Percentiles rank a stretch among this genome's conserved stretches.
Conservation (phyloP, 1,284 basidiomycete species). For the Austroboletus niveus region DNA sequence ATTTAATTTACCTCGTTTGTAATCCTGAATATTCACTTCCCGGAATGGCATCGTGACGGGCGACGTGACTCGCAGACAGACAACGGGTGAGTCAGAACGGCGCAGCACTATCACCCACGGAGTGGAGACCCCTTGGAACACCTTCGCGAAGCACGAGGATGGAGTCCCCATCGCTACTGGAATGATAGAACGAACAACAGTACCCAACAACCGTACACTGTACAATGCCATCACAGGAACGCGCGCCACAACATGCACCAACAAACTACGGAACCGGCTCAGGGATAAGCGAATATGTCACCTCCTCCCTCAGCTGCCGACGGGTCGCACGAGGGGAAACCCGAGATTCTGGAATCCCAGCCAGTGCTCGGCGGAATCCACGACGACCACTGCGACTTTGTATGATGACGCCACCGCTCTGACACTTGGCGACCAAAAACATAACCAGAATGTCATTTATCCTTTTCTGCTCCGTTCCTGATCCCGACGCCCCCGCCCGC, state of each 20-base stretch:
- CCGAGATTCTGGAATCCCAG: conserved; percentile 11
- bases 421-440: not conserved
- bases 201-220: not conserved
- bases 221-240: conserved; percentile 28
- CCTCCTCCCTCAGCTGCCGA: conserved; percentile 14
- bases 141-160: conserved; percentile 19
- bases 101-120: conserved; percentile 25
- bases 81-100: conserved; percentile 19
- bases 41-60: too few species aligned
- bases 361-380: conserved; percentile 3
- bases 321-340: conserved; percentile 11
- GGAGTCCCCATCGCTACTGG: conserved; percentile 6
- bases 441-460: conserved; percentile 12
- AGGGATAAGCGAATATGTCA: conserved; percentile 6
- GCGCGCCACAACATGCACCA: conserved; percentile 9
- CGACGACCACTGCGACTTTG: not conserved
- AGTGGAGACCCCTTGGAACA: not conserved
- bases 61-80: not conserved
- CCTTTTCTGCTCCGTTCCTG: conserved; percentile 25
- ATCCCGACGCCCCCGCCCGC: conserved; percentile 12
- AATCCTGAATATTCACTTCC: too few species aligned
- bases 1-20: not conserved
- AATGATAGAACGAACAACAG: conserved; percentile 12
- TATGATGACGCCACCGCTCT: not conserved
- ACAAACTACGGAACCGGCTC: conserved; percentile 30